phyloP scores from a whole-genome alignment of 176 grass and related monocot species.

The Juncus effusus region DNA sequence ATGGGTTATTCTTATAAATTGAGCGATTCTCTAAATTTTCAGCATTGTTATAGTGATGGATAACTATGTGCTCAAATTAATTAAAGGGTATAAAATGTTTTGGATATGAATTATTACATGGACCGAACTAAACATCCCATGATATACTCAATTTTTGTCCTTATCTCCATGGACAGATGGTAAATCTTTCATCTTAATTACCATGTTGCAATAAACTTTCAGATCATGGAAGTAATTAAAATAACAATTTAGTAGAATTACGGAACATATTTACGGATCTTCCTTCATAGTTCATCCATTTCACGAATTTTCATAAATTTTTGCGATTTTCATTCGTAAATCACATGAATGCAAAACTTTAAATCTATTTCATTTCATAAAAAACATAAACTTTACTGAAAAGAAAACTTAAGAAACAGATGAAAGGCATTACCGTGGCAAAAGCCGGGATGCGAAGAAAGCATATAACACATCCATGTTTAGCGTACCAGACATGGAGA shows the following conservation, averaged over 20 bases:
- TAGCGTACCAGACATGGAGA: background rate
- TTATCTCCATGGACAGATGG: no score
- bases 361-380: background rate
- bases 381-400: background rate
- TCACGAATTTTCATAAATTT: background rate
- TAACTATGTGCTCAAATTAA: background rate
- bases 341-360: no score
- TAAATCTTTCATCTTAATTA: no score
- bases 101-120: no score
- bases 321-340: background rate
- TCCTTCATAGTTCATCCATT: background rate
- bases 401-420: background rate
- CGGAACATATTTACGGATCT: background rate
- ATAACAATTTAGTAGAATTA: background rate
- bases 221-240: background rate
- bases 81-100: background rate
- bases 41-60: no score
- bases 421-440: slow-evolving; percentile 16
- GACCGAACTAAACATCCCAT: no score
- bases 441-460: slow-evolving; percentile 26
- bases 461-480: slow-evolving; percentile 15
- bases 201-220: no score
- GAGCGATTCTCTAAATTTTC: no score
- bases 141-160: no score
- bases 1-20: background rate